phyloP scores from a whole-genome alignment of 139 green algal genomes.

The Coccomyxa sp. region DNA sequence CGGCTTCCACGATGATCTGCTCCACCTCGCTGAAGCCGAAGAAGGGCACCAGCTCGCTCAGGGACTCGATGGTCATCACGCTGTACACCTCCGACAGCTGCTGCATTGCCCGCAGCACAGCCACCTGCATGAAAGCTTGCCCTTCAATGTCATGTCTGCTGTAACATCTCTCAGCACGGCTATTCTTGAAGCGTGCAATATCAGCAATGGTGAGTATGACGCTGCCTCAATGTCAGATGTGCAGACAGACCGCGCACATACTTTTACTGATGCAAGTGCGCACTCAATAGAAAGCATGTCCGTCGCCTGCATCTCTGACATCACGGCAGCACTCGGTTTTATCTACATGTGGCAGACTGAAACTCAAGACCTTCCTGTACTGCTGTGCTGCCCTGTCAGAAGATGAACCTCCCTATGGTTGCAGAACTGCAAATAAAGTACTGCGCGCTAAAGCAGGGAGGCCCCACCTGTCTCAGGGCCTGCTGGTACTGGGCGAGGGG shows the following conservation, averaged over 20 bases:
- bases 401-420: too few relatives aligned
- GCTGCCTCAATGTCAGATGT: too few relatives aligned
- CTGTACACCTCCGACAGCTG: constrained; percentile 84
- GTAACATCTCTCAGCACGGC: neutral
- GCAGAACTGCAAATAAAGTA: too few relatives aligned
- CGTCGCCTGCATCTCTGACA: neutral
- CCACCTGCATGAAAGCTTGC: constrained; percentile 35
- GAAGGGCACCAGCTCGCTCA: constrained; percentile 69
- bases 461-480: constrained; percentile 27
- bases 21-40: constrained; percentile 80
- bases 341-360: too few relatives aligned
- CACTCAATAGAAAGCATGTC: neutral
- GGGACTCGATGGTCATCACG: constrained; percentile 54
- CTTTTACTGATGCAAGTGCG: neutral
- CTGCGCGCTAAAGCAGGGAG: too few relatives aligned
- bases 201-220: too few relatives aligned
- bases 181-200: neutral
- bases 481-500: constrained; percentile 30
- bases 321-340: too few relatives aligned
- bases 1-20: constrained; percentile 85
- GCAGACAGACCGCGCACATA: too few relatives aligned
- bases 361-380: too few relatives aligned
- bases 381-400: too few relatives aligned
- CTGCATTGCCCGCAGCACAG: constrained; percentile 84
- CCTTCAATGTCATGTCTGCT: neutral